Evolutionary conservation across 2,329 filamentous ascomycete genomes (phyloP).

Genomic region (Aspergillus sp.): DNA sequence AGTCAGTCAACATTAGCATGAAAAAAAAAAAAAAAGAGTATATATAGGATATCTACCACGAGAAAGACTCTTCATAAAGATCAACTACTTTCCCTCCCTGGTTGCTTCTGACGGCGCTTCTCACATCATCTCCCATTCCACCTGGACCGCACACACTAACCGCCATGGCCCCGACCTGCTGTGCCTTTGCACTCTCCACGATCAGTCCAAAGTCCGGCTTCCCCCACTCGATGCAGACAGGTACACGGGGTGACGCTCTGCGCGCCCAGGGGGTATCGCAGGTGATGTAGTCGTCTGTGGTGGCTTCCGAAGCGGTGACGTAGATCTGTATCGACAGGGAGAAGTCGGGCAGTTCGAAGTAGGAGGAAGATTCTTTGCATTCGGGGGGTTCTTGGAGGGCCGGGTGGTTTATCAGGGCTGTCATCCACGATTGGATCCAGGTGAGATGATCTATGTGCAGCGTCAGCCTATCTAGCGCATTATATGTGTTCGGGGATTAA

Average conservation of each 20-base stretch:
- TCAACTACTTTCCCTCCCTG: constrained; percentile 25
- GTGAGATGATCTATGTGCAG: constrained; percentile 21
- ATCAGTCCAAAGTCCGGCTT: constrained; percentile 20
- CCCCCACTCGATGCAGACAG: constrained; percentile 17
- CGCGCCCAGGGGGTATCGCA: constrained; percentile 20
- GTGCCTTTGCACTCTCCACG: constrained; percentile 18
- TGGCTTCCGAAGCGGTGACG: constrained; percentile 17
- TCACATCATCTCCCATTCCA: constrained; percentile 29
- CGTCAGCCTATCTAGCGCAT: constrained; percentile 2
- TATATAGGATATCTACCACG: constrained; percentile 20
- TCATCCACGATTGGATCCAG: constrained; percentile 31
- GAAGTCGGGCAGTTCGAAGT: constrained; percentile 15
- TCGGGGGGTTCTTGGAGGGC: constrained; percentile 13
- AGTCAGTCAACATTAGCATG: neutral
- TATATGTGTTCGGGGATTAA: neutral
- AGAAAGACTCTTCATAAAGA: constrained; percentile 31
- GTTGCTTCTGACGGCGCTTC: constrained; percentile 21
- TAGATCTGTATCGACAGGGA: constrained; percentile 23
- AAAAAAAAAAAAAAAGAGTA: neutral
- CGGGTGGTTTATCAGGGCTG: constrained; percentile 20
- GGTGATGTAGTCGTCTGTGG: constrained; percentile 18
- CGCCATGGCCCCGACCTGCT: constrained; percentile 27
- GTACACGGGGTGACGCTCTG: constrained; percentile 16
- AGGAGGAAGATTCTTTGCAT: constrained; percentile 5
- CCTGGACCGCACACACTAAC: constrained; percentile 34